phyloP scores from a whole-genome alignment of 805 yeast species.

The Suhomyces tanzawaensis region DNA sequence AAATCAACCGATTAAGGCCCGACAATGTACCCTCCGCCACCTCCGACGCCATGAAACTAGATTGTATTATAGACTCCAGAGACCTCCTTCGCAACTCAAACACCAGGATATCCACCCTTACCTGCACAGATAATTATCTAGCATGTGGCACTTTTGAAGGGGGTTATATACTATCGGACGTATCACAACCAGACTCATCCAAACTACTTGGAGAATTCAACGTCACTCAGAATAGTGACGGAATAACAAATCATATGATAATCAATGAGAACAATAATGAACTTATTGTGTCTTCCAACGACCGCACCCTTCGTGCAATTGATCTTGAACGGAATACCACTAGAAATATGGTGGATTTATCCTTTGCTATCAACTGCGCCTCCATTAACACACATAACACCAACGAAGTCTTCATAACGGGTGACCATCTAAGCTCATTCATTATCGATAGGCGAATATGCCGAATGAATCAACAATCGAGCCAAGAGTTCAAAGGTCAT shows the following conservation, averaged over 20 bases:
- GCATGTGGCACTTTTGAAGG: conserved; percentile 58
- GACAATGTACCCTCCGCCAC: conserved; percentile 17
- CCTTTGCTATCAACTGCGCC: conserved; percentile 52
- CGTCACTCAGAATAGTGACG: conserved; percentile 44
- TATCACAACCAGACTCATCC: conserved; percentile 18
- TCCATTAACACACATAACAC: conserved; percentile 39
- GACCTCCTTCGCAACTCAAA: conserved; percentile 24
- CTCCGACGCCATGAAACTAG: conserved; percentile 29
- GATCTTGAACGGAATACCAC: conserved; percentile 27
- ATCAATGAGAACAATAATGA: conserved; percentile 29
- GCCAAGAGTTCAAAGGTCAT: conserved; percentile 41
- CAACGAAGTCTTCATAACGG: conserved; percentile 45
- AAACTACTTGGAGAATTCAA: conserved; percentile 30
- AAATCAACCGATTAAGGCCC: conserved; percentile 33
- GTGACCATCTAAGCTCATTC: conserved; percentile 45
- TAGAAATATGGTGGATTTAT: conserved; percentile 20
- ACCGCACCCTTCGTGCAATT: conserved; percentile 39
- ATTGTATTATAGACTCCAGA: conserved; percentile 40
- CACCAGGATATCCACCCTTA: conserved; percentile 48
- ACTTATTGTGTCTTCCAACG: conserved; percentile 51
- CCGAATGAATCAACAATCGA: background rate
- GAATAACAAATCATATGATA: conserved; percentile 51
- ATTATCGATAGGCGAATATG: conserved; percentile 43
- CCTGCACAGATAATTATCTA: conserved; percentile 40
- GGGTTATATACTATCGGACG: conserved; percentile 40